A percentile compares a stretch with the other conserved stretches of the same genome.
These are phyloP conservation scores for Ascodesmis nigricans DNA, from an alignment of 495 filamentous ascomycete species.

Conservation along the genomic window DNA sequence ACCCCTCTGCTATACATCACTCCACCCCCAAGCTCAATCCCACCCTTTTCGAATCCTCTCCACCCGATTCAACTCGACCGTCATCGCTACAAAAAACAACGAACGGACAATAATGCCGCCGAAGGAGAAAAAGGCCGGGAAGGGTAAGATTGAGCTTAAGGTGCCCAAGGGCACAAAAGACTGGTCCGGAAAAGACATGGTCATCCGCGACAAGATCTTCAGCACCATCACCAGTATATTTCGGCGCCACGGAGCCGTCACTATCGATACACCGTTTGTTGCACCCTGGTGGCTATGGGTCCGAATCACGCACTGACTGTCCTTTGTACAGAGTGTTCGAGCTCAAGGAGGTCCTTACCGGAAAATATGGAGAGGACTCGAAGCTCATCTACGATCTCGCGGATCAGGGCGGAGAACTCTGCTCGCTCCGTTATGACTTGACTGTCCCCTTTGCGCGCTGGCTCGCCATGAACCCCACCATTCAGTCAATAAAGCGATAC, in stretches of 20 bases:
- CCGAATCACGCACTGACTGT: constrained; percentile 17
- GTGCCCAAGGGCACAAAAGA: constrained; percentile 22
- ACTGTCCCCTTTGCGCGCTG: constrained; percentile 79
- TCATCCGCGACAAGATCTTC: constrained; percentile 68
- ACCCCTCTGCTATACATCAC: no score
- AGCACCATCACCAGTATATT: constrained; percentile 63
- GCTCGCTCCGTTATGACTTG: constrained; percentile 71
- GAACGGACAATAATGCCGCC: no score
- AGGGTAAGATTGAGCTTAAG: constrained; percentile 19
- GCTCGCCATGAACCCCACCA: constrained; percentile 59
- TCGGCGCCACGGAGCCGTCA: constrained; percentile 68
- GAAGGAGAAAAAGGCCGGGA: constrained; percentile 17
- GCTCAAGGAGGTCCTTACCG: constrained; percentile 43
- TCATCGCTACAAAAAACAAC: no score
- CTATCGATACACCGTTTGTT: constrained; percentile 51
- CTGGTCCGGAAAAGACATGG: constrained; percentile 47
- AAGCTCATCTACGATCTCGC: constrained; percentile 78
- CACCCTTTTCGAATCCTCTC: no score
- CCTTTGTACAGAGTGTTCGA: constrained; percentile 27
- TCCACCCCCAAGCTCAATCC: no score
- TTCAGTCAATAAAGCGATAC: constrained; percentile 61
- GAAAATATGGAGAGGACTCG: constrained; percentile 81
- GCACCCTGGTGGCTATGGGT: background rate
- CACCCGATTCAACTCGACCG: no score
- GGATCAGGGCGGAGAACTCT: constrained; percentile 69